A percentile compares a stretch with the other conserved stretches of the same genome.
These are phyloP conservation scores for Globisporangium paddicum DNA, from an alignment of 352 stramenopile genomes.

Conservation along the genomic window DNA sequence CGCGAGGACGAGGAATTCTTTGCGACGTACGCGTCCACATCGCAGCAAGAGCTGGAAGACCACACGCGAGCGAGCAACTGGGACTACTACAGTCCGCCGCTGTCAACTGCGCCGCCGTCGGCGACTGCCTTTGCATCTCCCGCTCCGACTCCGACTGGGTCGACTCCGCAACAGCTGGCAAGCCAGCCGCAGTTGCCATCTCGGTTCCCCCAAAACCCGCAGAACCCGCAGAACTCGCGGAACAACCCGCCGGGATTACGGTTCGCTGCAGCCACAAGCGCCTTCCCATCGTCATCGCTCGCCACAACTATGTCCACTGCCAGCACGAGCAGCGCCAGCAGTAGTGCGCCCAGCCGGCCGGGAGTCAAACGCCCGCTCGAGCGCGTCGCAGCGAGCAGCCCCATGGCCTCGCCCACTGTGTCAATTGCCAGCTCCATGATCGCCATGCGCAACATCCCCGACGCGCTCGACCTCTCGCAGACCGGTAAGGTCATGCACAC, in stretches of 20 bases:
- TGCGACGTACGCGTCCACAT: constrained; percentile 26
- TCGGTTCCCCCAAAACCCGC: constrained; percentile 12
- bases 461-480: constrained; percentile 11
- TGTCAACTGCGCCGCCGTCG: background rate
- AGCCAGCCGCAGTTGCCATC: constrained; percentile 12
- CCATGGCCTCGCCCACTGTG: constrained; percentile 37
- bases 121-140: background rate
- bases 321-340: constrained; percentile 2
- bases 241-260: constrained; percentile 3
- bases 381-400: constrained; percentile 10
- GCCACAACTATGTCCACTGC: constrained; percentile 7
- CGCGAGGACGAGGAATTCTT: constrained; percentile 59
- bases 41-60: constrained; percentile 30
- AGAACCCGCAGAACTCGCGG: background rate
- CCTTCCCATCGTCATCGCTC: constrained; percentile 11
- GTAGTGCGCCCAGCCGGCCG: constrained; percentile 6
- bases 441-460: constrained; percentile 41
- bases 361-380: constrained; percentile 49
- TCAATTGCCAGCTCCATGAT: constrained; percentile 67
- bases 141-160: background rate
- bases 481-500: constrained; percentile 21
- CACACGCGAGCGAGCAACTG: constrained; percentile 20
- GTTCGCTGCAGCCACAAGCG: constrained; percentile 8
- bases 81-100: constrained; percentile 42
- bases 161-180: constrained; percentile 7